Conservation (phyloP, 75 land plant species). For the Chamaecyparis obtusa region DNA sequence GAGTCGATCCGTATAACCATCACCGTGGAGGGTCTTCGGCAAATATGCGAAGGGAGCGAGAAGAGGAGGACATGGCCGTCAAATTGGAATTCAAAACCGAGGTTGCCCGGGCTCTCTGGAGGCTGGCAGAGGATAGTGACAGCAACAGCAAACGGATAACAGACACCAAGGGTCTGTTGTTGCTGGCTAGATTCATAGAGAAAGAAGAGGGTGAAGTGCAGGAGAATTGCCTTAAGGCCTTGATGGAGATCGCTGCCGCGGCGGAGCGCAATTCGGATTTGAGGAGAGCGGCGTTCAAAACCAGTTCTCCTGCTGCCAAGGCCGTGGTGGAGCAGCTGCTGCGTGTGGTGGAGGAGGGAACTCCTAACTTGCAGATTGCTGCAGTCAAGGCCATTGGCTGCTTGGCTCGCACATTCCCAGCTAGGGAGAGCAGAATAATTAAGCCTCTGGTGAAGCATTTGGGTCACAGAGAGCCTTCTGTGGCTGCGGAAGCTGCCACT, state of each 20-base stretch:
- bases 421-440: slow-evolving; percentile 58
- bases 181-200: slow-evolving; percentile 72
- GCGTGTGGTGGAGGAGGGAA: slow-evolving; percentile 25
- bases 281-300: slow-evolving; percentile 77
- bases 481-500: slow-evolving; percentile 63
- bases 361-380: slow-evolving; percentile 40
- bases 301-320: slow-evolving; percentile 73
- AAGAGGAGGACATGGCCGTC: slow-evolving; percentile 51
- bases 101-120: slow-evolving; percentile 62
- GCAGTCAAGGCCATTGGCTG: slow-evolving; percentile 70
- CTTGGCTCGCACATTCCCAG: slow-evolving; percentile 73
- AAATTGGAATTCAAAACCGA: slow-evolving; percentile 47
- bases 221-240: slow-evolving; percentile 67
- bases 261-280: slow-evolving; percentile 68
- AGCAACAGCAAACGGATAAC: slow-evolving; percentile 56
- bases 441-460: slow-evolving; percentile 49
- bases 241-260: slow-evolving; percentile 73
- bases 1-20: neutral
- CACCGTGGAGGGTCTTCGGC: slow-evolving; percentile 17
- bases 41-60: slow-evolving; percentile 40
- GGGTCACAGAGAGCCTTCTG: slow-evolving; percentile 32
- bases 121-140: slow-evolving; percentile 58
- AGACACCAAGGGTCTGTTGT: slow-evolving; percentile 74
- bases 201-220: slow-evolving; percentile 57
- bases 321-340: slow-evolving; percentile 78